A percentile compares a stretch with the other conserved stretches of the same genome.
These are phyloP conservation scores for Colletotrichum sp. DNA, from an alignment of 2,329 filamentous ascomycete species.

Conservation along the genomic window DNA sequence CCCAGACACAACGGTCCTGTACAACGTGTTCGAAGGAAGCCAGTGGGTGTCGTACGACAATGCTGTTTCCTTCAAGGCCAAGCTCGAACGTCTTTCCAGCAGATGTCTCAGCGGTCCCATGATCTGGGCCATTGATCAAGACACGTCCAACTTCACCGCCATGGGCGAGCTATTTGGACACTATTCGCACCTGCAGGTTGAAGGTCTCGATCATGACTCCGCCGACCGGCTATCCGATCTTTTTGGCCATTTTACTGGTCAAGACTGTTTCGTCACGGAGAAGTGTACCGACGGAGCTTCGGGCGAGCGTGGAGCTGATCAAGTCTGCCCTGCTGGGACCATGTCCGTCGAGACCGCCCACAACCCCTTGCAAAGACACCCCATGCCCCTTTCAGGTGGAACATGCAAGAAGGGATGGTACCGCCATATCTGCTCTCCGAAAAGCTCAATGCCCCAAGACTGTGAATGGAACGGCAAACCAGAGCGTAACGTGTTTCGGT, in stretches of 20 bases:
- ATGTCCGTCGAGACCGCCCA: conserved; percentile 15
- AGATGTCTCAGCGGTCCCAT: conserved; percentile 27
- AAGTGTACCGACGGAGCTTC: conserved; percentile 25
- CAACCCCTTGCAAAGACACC: neutral
- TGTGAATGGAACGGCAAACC: conserved; percentile 31
- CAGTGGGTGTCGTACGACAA: conserved; percentile 45
- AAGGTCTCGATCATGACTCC: neutral
- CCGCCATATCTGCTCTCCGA: conserved; percentile 33
- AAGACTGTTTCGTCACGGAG: conserved; percentile 30
- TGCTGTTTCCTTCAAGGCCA: conserved; percentile 21
- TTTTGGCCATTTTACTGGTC: conserved; percentile 27
- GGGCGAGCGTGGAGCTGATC: conserved; percentile 18
- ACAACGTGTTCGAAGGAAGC: conserved; percentile 32
- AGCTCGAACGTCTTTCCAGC: conserved; percentile 17
- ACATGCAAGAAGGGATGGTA: conserved; percentile 26
- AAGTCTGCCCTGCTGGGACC: conserved; percentile 26
- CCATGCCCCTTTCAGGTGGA: neutral
- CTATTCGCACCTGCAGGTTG: neutral
- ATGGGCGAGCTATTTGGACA: conserved; percentile 26
- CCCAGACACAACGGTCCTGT: conserved; percentile 35
- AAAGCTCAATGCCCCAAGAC: conserved; percentile 28
- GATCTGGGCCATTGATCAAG: conserved; percentile 31
- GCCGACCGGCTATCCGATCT: conserved; percentile 14
- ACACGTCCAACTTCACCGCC: conserved; percentile 26
- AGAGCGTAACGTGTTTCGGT: neutral